Base-by-base conservation (phyloP, 2,329 filamentous ascomycete species). In the Grosmannia clavigera region DNA sequence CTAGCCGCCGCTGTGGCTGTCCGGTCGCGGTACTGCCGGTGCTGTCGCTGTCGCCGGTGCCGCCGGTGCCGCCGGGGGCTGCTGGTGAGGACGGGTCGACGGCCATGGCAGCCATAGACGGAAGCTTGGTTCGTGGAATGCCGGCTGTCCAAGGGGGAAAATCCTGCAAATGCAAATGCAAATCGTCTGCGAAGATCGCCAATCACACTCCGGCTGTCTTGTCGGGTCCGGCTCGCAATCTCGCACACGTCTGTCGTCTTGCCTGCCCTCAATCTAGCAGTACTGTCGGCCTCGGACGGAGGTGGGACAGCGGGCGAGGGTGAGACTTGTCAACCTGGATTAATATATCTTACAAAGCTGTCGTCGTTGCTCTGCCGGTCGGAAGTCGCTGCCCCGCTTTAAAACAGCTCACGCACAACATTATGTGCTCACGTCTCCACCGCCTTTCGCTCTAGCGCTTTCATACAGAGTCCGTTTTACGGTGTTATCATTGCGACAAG, bases 81-180 rank as follows among this genome's bases (percentile, higher is more conserved):
- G 55, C 50, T 33, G 61, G 59, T 60, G 70, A 66, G 43, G 73
- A 70, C 51, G 71, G 65, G 65, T 71, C 69, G 65, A 71, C 66
- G 64, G 72, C 72, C 74, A 76, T 75, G 61, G 70, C 67, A 68
- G 73, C 73, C 72, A 74, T 73, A n/a, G 12, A 38, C 4, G 10
- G 19, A 29, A 43, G 29, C 29, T 31, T 4, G 29, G 29, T 7
- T 31, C 29, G 29, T 31, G 5, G 29, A 31, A 31, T 31, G 29
- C 7, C 29, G 29, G 29, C 22, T 22, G 22, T 22, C 22, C 22
- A 22, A 22, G 29, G 5, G 29, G 29, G 29, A 31, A 31, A 31
- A 31, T 31, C 29, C 29, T 22, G 22, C 10, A 40, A 40, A 3
- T 40, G 38, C 38, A 6, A 35, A 35, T 38, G 35, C 10, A 38